Evolutionary conservation across 148 eudicot genomes (phyloP).

Genomic region (Chenopodium quinoa): DNA sequence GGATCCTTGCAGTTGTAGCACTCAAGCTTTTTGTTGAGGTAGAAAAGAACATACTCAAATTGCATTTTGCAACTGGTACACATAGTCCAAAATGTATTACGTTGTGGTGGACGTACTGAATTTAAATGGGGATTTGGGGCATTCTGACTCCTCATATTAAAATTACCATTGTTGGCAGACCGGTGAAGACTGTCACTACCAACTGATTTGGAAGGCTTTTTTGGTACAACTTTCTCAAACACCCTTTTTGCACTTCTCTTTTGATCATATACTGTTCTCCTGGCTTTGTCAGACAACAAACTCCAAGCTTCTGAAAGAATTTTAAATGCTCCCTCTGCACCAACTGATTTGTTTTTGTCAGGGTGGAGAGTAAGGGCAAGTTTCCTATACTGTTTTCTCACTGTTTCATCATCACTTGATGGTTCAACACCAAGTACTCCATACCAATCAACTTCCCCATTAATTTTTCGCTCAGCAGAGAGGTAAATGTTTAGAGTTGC

Average conservation of each 20-base stretch:
- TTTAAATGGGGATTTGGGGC: slow-evolving; percentile 28
- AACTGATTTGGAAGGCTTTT: slow-evolving; percentile 22
- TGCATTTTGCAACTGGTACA: slow-evolving; percentile 58
- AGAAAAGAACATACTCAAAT: slow-evolving; percentile 49
- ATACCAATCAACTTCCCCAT: slow-evolving; percentile 60
- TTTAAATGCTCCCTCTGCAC: slow-evolving; percentile 73
- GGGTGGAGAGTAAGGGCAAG: slow-evolving; percentile 65
- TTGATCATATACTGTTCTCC: slow-evolving; percentile 46
- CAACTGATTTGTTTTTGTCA: slow-evolving; percentile 69
- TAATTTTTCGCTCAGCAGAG: slow-evolving; percentile 49
- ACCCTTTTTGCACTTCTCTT: slow-evolving; percentile 29
- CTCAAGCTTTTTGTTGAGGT: slow-evolving; percentile 53
- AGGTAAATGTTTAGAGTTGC: slow-evolving; percentile 48
- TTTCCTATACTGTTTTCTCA: slow-evolving; percentile 53
- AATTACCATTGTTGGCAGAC: slow-evolving; percentile 24
- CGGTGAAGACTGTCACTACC: slow-evolving; percentile 29
- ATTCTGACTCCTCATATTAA: slow-evolving; percentile 28
- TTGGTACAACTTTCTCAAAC: slow-evolving; percentile 28
- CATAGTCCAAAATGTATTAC: slow-evolving; percentile 65
- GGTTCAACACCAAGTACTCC: slow-evolving; percentile 62
- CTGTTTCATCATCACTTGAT: slow-evolving; percentile 42
- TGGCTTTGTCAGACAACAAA: slow-evolving; percentile 49
- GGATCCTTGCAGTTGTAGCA: slow-evolving; percentile 52
- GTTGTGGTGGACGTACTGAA: slow-evolving; percentile 26
- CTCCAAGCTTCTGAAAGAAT: slow-evolving; percentile 65